Conservation (phyloP, 495 filamentous ascomycete genomes). For the Penicillium coffeae region DNA sequence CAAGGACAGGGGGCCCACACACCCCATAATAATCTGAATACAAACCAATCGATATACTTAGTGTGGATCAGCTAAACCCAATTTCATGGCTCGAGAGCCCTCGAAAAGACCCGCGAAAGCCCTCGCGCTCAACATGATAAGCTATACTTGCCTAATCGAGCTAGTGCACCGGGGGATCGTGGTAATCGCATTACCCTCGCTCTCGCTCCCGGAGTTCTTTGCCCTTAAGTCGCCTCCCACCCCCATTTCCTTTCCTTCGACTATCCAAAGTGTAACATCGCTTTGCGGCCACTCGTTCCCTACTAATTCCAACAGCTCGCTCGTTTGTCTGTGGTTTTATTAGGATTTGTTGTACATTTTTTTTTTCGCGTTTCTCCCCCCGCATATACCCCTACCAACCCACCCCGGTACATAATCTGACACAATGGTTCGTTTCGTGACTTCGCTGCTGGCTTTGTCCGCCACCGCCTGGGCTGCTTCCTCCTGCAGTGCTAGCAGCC, state of each 20-base stretch:
- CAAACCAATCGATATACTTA: no score
- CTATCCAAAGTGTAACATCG: neutral
- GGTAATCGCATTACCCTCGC: conserved; percentile 6
- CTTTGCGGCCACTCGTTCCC: conserved; percentile 11
- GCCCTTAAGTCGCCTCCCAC: neutral
- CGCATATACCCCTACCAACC: conserved; percentile 7
- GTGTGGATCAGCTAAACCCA: no score
- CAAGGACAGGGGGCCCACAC: no score
- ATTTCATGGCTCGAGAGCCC: no score
- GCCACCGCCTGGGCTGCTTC: conserved; percentile 34
- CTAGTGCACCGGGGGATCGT: neutral
- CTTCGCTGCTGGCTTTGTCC: conserved; percentile 30
- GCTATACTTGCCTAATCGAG: neutral
- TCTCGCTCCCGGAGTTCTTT: neutral
- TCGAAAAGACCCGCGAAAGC: no score
- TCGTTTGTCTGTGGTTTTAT: conserved; percentile 20
- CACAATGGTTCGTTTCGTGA: conserved; percentile 35
- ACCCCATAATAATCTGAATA: no score
- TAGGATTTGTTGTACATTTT: neutral
- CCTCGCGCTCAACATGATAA: neutral
- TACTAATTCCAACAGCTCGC: conserved; percentile 17
- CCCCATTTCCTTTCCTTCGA: neutral
- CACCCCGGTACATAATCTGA: conserved; percentile 16
- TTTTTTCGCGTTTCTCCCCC: neutral
- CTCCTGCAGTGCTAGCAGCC: conserved; percentile 53